Conservation (phyloP, 148 eudicot genomes). For the Vaccinium darrowii region DNA sequence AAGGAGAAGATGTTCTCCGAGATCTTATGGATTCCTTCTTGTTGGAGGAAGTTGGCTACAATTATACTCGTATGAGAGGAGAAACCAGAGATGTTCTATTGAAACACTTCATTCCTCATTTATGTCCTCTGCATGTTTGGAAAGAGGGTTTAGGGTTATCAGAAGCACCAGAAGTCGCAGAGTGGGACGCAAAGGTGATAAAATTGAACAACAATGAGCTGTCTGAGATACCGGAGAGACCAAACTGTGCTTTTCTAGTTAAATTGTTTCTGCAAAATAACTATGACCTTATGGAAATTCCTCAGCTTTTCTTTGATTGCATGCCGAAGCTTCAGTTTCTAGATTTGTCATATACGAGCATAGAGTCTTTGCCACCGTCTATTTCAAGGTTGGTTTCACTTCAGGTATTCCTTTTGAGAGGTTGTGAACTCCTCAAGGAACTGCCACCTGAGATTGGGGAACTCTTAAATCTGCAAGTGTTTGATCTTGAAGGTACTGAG, state of each 20-base stretch:
- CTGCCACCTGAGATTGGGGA: slow-evolving; percentile 20
- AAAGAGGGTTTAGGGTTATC: neutral
- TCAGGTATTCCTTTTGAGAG: slow-evolving; percentile 8
- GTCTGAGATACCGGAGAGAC: neutral
- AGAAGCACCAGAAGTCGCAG: neutral
- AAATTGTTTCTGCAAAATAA: slow-evolving; percentile 12
- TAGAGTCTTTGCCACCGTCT: slow-evolving; percentile 16
- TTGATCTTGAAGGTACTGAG: slow-evolving; percentile 23
- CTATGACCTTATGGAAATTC: slow-evolving; percentile 4
- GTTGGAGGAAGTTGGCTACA: neutral
- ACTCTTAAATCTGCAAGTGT: slow-evolving; percentile 6
- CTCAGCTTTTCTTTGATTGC: slow-evolving; percentile 19
- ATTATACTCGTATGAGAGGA: neutral
- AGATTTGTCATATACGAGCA: slow-evolving; percentile 25
- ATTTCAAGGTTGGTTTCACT: slow-evolving; percentile 20
- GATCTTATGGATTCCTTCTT: slow-evolving; percentile 13
- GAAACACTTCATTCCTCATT: neutral
- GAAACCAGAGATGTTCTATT: neutral
- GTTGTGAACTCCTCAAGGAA: slow-evolving; percentile 17
- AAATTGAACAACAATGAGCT: neutral
- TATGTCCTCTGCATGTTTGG: neutral
- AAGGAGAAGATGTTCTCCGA: neutral
- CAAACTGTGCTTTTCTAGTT: neutral
- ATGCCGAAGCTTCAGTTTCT: slow-evolving; percentile 14
- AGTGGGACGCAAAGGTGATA: neutral